A percentile compares a stretch with the other conserved stretches of the same genome.
Conservation (phyloP, 345 rosid genomes). For the Limnanthes douglasii region DNA sequence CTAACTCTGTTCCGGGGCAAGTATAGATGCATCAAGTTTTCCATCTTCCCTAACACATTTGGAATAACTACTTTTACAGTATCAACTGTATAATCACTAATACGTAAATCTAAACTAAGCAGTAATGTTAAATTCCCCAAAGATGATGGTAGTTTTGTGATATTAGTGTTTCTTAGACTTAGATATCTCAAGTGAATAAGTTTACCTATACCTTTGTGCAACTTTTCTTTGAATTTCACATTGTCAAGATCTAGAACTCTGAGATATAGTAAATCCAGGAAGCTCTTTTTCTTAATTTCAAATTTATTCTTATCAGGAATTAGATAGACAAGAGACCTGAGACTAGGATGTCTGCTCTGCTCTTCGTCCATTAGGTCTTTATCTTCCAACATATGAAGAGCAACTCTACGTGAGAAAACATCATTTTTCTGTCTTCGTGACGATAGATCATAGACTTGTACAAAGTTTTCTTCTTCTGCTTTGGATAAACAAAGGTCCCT, state of each 20-base stretch:
- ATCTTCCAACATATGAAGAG: constrained; percentile 10
- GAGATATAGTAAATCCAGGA: constrained; percentile 13
- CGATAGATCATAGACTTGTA: constrained; percentile 8
- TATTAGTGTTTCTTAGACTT: constrained; percentile 9
- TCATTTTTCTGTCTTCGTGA: constrained; percentile 3
- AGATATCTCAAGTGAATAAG: constrained; percentile 20
- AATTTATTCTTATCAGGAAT: too few species aligned
- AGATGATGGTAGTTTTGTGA: constrained; percentile 8
- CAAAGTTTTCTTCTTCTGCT: constrained; percentile 12
- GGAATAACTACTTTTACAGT: constrained; percentile 10
- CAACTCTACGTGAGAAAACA: constrained; percentile 14
- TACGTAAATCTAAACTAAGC: constrained; percentile 13
- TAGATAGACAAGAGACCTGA: too few species aligned
- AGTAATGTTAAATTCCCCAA: constrained; percentile 9
- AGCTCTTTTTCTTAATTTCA: constrained; percentile 10
- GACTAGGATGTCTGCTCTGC: too few species aligned
- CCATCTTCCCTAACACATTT: constrained; percentile 14
- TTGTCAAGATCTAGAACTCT: constrained; percentile 23
- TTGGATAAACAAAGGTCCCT: constrained; percentile 13
- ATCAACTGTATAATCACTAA: constrained; percentile 3
- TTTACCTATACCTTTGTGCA: constrained; percentile 17
- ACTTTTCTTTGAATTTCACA: constrained; percentile 5
- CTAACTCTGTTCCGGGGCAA: too few species aligned
- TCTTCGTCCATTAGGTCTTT: too few species aligned
- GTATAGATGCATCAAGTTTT: too few species aligned